These are phyloP conservation scores for Tetrapisispora iriomotensis DNA, from an alignment of 805 yeast genomes.

Conservation along the genomic window DNA sequence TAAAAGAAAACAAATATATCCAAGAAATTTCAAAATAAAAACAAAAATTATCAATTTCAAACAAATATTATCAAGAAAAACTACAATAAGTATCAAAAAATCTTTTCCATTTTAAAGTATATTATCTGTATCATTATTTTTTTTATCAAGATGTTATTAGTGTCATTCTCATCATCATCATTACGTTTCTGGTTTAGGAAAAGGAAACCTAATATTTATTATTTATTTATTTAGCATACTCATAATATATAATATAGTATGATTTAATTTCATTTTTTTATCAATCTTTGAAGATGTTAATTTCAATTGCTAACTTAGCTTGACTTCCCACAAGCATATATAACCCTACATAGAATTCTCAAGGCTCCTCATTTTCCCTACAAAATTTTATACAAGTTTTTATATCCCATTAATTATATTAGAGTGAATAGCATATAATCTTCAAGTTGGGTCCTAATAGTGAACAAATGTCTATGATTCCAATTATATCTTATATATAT, in stretches of 20 bases:
- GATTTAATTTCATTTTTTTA: neutral
- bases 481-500: no score
- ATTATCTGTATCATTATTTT: constrained; percentile 1
- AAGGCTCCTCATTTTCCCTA: no score
- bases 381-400: no score
- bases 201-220: constrained; percentile 4
- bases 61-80: neutral
- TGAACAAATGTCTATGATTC: no score
- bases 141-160: neutral
- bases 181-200: constrained; percentile 4
- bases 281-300: no score
- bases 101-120: constrained; percentile 3
- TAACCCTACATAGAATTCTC: no score
- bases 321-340: no score
- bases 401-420: no score
- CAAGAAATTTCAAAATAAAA: neutral
- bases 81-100: neutral
- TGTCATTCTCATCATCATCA: constrained; percentile 1
- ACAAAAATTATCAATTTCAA: no score
- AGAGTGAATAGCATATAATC: no score
- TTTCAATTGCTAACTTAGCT: no score
- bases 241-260: constrained; percentile 3
- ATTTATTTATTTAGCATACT: constrained; percentile 4
- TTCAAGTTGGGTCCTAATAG: no score
- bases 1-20: neutral